Evolutionary conservation across 768 basidiomycete species (phyloP), one percentile per base, ranked within the genome.

Genomic region (Lyophyllum atratum): DNA sequence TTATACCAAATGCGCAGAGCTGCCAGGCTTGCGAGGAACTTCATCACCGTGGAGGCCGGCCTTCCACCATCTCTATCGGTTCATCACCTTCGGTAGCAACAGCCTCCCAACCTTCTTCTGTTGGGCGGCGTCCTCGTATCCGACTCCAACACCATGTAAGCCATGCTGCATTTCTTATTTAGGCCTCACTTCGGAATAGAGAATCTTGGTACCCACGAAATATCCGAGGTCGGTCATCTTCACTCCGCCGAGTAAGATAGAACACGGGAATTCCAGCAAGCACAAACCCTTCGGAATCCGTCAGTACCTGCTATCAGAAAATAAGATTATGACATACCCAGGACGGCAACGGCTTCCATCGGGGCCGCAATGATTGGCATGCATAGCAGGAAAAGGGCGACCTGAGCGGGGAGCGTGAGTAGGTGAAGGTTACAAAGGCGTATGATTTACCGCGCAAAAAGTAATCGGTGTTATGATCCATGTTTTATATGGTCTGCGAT

Each of bases 321-420:
- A 33, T 14, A 49, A 26, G 40, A 5, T 34, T 37, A 14, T 21
- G 21, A 74, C 83, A 55, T 63, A 95, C 94, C 89, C 54, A 97
- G 78, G 6, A 94, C 95, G 8, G 94, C 87, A 6, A 92, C 70
- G 0, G 95, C 94, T 69, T 96, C 90, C 14, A 87, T 74, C 7
- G 96, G 96, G 21, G 95, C 95, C 3, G 96, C 96, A 55, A 95
- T 88, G 49, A 96, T 80, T 1, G 95, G 95, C 93, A 99, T 96
- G 65, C 88, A 90, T 10, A 99, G 76, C 51, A 98, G 78, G 74
- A 95, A 95, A 49, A 94, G 75, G 2, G 94, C 93, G 11, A 95
- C 89, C 90, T 92, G 50, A 49, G 51, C 31, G n/a, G 25, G 39
- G 31, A 31, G 26, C n/a, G 62, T 58, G 45, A 53, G 39, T 59